Conservation (phyloP, 2,329 filamentous ascomycete species). For the Fusarium verticillioides region DNA sequence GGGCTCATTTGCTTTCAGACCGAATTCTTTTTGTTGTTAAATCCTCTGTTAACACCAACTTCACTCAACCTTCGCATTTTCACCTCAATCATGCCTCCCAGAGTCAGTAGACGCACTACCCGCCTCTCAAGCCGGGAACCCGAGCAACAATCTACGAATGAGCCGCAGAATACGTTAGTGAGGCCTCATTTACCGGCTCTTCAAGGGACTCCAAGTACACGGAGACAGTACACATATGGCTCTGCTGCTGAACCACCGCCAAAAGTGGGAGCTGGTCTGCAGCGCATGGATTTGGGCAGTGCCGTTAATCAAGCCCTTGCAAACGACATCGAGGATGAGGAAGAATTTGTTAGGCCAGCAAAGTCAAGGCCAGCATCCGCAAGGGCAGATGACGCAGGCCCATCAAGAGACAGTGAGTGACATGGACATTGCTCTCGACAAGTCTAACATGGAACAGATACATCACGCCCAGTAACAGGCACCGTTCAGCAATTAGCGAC, state of each 20-base stretch:
- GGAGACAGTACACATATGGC: constrained; percentile 54
- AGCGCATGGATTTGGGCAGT: constrained; percentile 42
- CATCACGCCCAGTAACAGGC: neutral
- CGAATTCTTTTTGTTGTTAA: constrained; percentile 2
- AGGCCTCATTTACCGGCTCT: constrained; percentile 40
- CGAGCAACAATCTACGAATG: constrained; percentile 18
- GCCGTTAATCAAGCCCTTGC: constrained; percentile 47
- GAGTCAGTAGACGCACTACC: constrained; percentile 30
- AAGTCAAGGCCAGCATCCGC: constrained; percentile 4
- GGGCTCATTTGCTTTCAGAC: constrained; percentile 3
- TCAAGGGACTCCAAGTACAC: constrained; percentile 49
- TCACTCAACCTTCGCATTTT: neutral
- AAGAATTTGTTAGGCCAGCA: constrained; percentile 28
- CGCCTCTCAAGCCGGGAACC: constrained; percentile 36
- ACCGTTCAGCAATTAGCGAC: constrained; percentile 5
- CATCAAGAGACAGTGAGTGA: constrained; percentile 31
- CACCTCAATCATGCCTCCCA: constrained; percentile 40
- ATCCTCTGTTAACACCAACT: neutral
- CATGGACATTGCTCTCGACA: neutral
- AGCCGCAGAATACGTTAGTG: constrained; percentile 18
- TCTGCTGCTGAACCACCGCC: constrained; percentile 50
- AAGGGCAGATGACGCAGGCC: constrained; percentile 37
- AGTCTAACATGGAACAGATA: constrained; percentile 17
- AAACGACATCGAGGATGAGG: constrained; percentile 30
- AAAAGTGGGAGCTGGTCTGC: constrained; percentile 36